Conservation (phyloP, 164 flowering plant species). For the Tetracentron sinense region DNA sequence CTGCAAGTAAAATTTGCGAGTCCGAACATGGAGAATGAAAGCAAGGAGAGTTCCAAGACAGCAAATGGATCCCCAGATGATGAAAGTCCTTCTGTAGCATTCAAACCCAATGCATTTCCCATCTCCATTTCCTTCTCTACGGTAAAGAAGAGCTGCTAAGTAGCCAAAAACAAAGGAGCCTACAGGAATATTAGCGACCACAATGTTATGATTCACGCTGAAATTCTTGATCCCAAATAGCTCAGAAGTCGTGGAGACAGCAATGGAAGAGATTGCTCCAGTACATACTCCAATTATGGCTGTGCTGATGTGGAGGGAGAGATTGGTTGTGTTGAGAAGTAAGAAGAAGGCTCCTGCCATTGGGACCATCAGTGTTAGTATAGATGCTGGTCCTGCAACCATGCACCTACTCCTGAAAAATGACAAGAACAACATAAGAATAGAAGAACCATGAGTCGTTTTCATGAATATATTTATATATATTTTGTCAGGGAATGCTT, state of each 20-base stretch:
- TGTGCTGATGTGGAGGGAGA: constrained; percentile 41
- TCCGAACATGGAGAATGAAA: constrained; percentile 30
- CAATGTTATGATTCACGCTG: constrained; percentile 54
- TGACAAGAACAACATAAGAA: too few relatives aligned
- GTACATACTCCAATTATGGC: constrained; percentile 52
- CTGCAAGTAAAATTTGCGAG: constrained; percentile 41
- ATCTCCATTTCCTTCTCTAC: constrained; percentile 15
- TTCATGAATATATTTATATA: too few relatives aligned
- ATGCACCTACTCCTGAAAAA: constrained; percentile 34
- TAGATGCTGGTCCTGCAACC: constrained; percentile 40
- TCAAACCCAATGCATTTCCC: constrained; percentile 45
- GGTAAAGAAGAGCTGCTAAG: constrained; percentile 48
- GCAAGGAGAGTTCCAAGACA: constrained; percentile 40
- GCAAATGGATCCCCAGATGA: constrained; percentile 51
- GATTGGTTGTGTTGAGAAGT: too few relatives aligned
- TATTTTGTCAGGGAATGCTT: too few relatives aligned
- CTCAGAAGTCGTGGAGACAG: constrained; percentile 51
- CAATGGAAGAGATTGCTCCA: constrained; percentile 53
- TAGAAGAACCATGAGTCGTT: too few relatives aligned
- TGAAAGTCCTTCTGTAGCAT: constrained; percentile 45
- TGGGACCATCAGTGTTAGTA: constrained; percentile 41
- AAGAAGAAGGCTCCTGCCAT: constrained; percentile 45
- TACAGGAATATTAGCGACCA: constrained; percentile 59
- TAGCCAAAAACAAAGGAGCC: constrained; percentile 61
- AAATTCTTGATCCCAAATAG: constrained; percentile 56